These are phyloP conservation scores for Cladophialophora immunda DNA, from an alignment of 2,329 filamentous ascomycete species.

Conservation along the genomic window DNA sequence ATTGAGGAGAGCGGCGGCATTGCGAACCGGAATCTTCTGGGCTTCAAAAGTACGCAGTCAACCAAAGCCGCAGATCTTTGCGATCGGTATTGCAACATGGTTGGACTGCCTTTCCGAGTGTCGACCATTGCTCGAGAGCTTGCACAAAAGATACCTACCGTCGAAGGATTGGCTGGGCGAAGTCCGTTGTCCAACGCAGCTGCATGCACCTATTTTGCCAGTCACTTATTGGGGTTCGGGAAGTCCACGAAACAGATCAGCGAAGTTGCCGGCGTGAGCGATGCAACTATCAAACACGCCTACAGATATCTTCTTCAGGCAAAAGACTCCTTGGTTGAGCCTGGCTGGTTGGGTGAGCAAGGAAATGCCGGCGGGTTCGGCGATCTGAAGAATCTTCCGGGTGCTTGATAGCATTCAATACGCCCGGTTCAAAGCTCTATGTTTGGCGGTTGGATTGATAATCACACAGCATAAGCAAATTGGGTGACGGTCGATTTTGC, in stretches of 20 bases:
- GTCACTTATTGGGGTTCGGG: constrained; percentile 80
- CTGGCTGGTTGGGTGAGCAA: constrained; percentile 38
- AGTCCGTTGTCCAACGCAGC: constrained; percentile 94
- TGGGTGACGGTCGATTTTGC: background rate
- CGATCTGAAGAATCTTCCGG: constrained; percentile 37
- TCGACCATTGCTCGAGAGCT: constrained; percentile 82
- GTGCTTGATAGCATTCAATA: constrained; percentile 16
- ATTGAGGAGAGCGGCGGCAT: constrained; percentile 64
- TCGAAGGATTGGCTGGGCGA: constrained; percentile 85
- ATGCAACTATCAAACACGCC: constrained; percentile 94
- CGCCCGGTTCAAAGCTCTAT: background rate
- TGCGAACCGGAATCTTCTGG: constrained; percentile 58
- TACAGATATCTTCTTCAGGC: constrained; percentile 87
- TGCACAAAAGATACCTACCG: constrained; percentile 77
- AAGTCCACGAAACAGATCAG: constrained; percentile 89
- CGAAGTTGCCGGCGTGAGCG: constrained; percentile 84
- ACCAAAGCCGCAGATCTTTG: constrained; percentile 86
- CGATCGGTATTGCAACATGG: constrained; percentile 85
- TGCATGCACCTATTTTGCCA: constrained; percentile 96
- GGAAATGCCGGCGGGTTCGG: constrained; percentile 35
- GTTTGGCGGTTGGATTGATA: background rate
- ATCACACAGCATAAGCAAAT: background rate
- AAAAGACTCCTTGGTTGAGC: constrained; percentile 72
- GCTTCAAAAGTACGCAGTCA: constrained; percentile 76
- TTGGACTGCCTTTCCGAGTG: constrained; percentile 77